These are phyloP conservation scores for Triangularia verruculosa DNA, from an alignment of 2,329 filamentous ascomycete genomes.

Conservation along the genomic window DNA sequence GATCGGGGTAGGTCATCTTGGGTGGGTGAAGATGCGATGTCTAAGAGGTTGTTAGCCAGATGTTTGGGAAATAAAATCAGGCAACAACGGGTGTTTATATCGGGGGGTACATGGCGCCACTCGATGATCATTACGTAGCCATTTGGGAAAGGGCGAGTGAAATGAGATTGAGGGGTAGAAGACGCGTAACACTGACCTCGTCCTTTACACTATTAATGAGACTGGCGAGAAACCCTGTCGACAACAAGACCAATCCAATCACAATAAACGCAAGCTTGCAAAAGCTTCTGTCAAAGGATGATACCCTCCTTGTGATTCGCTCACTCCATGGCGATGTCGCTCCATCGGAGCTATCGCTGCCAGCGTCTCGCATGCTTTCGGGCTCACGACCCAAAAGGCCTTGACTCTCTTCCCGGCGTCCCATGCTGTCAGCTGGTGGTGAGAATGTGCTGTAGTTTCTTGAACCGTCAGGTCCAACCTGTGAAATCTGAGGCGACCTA, in stretches of 20 bases:
- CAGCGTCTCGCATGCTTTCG: conserved; percentile 45
- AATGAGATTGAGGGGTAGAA: not conserved
- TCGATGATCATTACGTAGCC: not conserved
- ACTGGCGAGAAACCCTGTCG: conserved; percentile 33
- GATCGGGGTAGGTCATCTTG: conserved; percentile 29
- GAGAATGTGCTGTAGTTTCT: conserved; percentile 46
- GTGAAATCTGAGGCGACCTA: conserved; percentile 31
- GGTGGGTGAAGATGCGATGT: conserved; percentile 7
- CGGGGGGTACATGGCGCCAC: not conserved
- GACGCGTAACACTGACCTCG: conserved; percentile 27
- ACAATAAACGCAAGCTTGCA: conserved; percentile 31
- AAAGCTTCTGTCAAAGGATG: conserved; percentile 28
- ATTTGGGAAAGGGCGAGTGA: not conserved
- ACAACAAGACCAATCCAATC: conserved; percentile 32
- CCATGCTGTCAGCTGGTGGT: conserved; percentile 37
- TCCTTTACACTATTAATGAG: conserved; percentile 28
- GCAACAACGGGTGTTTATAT: conserved; percentile 2
- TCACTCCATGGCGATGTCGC: conserved; percentile 26
- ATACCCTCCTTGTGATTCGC: conserved; percentile 30
- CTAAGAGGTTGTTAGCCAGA: conserved; percentile 11
- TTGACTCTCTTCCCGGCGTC: conserved; percentile 41
- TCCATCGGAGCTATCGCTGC: conserved; percentile 30
- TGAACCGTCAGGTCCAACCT: not conserved
- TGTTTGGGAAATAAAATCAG: not conserved
- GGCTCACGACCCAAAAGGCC: conserved; percentile 42